A percentile compares a stretch with the other conserved stretches of the same genome.
Evolutionary conservation across 225 moss, liverwort and hornwort genomes (phyloP).

Genomic region (Climacium dendroides): DNA sequence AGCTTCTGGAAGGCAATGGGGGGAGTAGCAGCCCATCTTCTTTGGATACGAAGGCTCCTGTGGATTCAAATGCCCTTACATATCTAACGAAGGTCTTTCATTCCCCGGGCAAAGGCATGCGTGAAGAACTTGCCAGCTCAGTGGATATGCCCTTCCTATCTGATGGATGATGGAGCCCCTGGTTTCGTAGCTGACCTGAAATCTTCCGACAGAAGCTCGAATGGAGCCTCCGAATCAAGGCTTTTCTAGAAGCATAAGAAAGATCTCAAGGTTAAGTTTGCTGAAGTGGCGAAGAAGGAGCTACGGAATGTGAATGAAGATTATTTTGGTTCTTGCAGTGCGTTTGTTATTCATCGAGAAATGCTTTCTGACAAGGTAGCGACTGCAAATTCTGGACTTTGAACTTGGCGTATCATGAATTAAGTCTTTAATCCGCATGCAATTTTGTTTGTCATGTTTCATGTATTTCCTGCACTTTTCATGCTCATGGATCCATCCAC

Average conservation of each 20-base stretch:
- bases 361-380: constrained; percentile 72
- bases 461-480: neutral
- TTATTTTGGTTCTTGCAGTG: constrained; percentile 30
- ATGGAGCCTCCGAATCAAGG: neutral
- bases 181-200: neutral
- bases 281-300: constrained; percentile 48
- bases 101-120: neutral
- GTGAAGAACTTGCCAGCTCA: neutral
- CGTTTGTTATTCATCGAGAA: neutral
- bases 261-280: constrained; percentile 43
- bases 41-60: neutral
- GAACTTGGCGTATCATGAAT: neutral
- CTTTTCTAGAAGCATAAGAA: constrained; percentile 20
- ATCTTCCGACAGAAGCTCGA: neutral
- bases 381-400: neutral
- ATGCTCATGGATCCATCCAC: neutral
- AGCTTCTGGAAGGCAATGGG: neutral
- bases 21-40: neutral
- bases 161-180: neutral
- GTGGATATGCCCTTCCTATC: neutral
- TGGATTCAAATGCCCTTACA: neutral
- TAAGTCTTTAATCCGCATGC: neutral
- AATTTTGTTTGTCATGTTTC: neutral
- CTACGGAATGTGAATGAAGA: constrained; percentile 40
- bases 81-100: neutral